phyloP scores from a whole-genome alignment of 139 green algal genomes.

The Volvox africanus region DNA sequence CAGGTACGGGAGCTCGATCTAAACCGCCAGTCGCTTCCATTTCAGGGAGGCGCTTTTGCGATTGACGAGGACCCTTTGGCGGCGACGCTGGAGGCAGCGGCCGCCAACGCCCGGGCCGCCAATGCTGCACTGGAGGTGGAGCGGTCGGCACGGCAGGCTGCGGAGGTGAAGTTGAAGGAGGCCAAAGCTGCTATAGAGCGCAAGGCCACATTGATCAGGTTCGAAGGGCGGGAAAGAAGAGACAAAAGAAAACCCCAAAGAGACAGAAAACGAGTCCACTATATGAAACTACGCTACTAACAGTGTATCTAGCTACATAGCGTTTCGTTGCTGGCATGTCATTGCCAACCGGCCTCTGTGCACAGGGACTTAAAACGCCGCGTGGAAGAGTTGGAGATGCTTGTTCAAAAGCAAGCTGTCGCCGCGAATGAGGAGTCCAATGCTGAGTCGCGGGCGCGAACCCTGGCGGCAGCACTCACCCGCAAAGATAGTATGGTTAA shows the following conservation, averaged over 20 bases:
- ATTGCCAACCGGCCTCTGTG: background rate
- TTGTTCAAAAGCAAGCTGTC: conserved; percentile 5
- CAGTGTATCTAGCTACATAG: too few species aligned
- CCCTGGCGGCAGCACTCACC: conserved; percentile 47
- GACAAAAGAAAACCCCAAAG: too few species aligned
- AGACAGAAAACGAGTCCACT: too few species aligned
- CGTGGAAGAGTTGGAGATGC: conserved; percentile 51
- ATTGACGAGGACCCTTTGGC: conserved; percentile 8
- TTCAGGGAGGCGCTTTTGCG: too few species aligned
- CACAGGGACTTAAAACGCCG: conserved; percentile 52
- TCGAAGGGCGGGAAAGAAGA: background rate
- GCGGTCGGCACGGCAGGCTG: conserved; percentile 28
- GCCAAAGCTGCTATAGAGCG: conserved; percentile 46
- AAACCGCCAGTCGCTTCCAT: too few species aligned
- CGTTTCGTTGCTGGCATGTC: too few species aligned
- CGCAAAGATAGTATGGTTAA: conserved; percentile 64
- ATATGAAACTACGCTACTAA: too few species aligned
- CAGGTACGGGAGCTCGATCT: too few species aligned
- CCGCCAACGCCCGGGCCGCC: conserved; percentile 27
- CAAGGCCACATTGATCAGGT: conserved; percentile 63
- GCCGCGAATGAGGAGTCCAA: background rate
- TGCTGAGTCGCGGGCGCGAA: conserved; percentile 10
- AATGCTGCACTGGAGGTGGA: conserved; percentile 52
- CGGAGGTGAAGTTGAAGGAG: conserved; percentile 59
- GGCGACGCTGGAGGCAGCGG: conserved; percentile 36